A percentile compares a stretch with the other conserved stretches of the same genome.
These are phyloP conservation scores for Globisporangium alternatum DNA, from an alignment of 352 stramenopile species.

Conservation along the genomic window DNA sequence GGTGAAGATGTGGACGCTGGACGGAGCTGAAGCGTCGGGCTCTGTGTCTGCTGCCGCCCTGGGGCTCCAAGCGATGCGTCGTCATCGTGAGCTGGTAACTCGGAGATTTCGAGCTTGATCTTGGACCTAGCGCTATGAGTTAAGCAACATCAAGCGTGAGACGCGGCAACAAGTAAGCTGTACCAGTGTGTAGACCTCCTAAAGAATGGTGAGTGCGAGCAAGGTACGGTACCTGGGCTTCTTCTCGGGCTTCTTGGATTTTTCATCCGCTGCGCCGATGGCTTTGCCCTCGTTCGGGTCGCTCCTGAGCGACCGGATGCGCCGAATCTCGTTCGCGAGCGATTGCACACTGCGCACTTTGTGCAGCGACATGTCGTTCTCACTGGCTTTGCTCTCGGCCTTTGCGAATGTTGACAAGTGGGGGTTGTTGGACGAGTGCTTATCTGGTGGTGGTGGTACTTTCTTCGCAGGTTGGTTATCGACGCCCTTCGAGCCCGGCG, in stretches of 20 bases:
- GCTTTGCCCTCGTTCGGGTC: conserved; percentile 29
- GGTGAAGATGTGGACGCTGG: conserved; percentile 36
- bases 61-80: conserved; percentile 16
- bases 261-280: conserved; percentile 27
- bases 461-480: conserved; percentile 35
- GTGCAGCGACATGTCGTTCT: conserved; percentile 35
- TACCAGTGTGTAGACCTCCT: neutral
- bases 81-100: conserved; percentile 34
- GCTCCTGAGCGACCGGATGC: conserved; percentile 57
- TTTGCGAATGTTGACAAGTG: conserved; percentile 4
- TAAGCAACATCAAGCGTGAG: too few species aligned
- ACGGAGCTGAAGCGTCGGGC: conserved; percentile 37
- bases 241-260: conserved; percentile 41
- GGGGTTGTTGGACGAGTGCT: conserved; percentile 23
- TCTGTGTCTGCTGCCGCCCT: conserved; percentile 37
- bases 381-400: conserved; percentile 39
- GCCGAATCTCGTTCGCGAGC: conserved; percentile 74
- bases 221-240: conserved; percentile 31
- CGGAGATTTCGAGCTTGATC: conserved; percentile 74
- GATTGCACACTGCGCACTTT: conserved; percentile 78
- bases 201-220: neutral
- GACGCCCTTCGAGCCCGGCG: conserved; percentile 4
- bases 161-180: neutral
- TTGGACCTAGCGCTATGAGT: conserved; percentile 37
- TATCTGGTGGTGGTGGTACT: conserved; percentile 42